Base-by-base conservation (phyloP, 257 asterid species). In the Cordia subcordata region DNA sequence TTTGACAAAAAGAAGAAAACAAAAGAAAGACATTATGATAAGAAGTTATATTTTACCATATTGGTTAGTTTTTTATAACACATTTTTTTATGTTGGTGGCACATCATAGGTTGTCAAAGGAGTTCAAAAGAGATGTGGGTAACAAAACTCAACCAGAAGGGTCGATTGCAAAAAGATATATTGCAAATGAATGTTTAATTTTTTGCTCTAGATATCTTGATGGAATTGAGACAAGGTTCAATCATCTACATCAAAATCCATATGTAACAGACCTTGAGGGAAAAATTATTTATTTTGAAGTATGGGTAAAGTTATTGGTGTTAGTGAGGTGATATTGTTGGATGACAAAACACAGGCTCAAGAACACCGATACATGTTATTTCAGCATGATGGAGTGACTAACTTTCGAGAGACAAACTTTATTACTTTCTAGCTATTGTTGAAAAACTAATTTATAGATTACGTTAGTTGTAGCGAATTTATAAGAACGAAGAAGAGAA, bases 191-290 rank as follows among this genome's bases (percentile, higher is more conserved):
- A 17, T 61, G 73, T 46, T 45, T 60, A 55, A 42, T 49, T 8
- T 60, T 68, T 54, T 60, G 73, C 35, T 45, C 66, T 15, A 38
- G 55, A 39, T 51, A 67, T 16, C 57, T 67, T 13, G 54, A 50
- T 20, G 49, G 58, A 38, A 44, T 42, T 20, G 72, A 58, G 47
- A 58, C 72, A 39, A 52, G 38, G 17, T 46, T 52, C 13, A 59
- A 32, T 22, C 32, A 57, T n/a, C 39, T 33, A 0, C 32, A 14
- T 22, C 51, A 64, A 59, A 59, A 59, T 15, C 32, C 11, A 18
- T 53, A 59, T 59, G 54, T 49, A 11, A 22, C 14, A 14, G 54
- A 45, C 14, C 4, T 49, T 15, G 54, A 49, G 22, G 54, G 15
- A 1, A 42, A 3, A 49, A 49, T 1, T 15, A 18, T 49, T 18